Evolutionary conservation across 2,329 filamentous ascomycete species (phyloP).

Genomic region (Botryotinia convoluta): DNA sequence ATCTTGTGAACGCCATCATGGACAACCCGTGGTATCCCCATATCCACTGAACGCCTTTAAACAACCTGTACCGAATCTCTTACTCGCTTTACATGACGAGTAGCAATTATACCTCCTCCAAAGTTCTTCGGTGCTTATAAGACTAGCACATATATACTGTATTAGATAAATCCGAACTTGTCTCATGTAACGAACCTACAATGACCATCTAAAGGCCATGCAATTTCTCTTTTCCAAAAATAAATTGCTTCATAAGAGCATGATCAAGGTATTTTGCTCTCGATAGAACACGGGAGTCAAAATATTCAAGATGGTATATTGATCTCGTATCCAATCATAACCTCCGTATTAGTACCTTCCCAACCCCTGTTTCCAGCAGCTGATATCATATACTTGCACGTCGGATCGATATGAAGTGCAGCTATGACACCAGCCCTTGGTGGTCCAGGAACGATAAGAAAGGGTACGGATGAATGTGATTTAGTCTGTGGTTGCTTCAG

Average conservation of each 20-base stretch:
- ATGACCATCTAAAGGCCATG: neutral
- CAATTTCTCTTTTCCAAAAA: neutral
- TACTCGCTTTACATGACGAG: too few relatives aligned
- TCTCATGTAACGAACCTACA: neutral
- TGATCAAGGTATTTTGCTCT: neutral
- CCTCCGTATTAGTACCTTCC: conserved; percentile 89
- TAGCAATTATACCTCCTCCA: neutral
- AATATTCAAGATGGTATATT: conserved; percentile 26
- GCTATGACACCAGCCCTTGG: conserved; percentile 82
- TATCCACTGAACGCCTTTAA: conserved; percentile 12
- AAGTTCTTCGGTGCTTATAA: neutral
- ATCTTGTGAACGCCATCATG: conserved; percentile 10
- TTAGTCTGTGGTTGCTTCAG: conserved; percentile 61
- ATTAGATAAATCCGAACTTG: neutral
- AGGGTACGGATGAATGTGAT: conserved; percentile 80
- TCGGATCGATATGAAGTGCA: conserved; percentile 80
- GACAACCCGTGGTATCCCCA: conserved; percentile 11
- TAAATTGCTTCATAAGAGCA: neutral
- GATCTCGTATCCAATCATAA: conserved; percentile 93
- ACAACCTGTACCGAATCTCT: neutral
- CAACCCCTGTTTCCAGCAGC: conserved; percentile 90
- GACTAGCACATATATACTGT: neutral
- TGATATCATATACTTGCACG: conserved; percentile 86
- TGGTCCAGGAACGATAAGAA: conserved; percentile 91
- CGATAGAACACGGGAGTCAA: fast-evolving